Evolutionary conservation across 495 filamentous ascomycete species (phyloP).

Genomic region (Pyrenula aspistea): DNA sequence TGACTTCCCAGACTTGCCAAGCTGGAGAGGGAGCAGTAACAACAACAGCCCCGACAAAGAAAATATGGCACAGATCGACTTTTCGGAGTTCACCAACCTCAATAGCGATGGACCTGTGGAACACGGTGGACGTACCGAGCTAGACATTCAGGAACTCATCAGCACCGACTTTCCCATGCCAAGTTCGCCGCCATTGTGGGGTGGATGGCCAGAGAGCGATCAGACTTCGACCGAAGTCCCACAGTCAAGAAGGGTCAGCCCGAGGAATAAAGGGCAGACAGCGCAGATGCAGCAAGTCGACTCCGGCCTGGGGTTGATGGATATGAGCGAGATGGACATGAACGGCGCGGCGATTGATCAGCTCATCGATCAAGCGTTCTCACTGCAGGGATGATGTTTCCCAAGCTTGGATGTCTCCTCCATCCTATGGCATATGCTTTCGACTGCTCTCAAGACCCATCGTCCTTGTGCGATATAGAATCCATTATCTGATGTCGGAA

Average conservation of each 20-base stretch:
- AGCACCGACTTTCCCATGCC: constrained; percentile 38
- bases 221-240: neutral
- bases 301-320: constrained; percentile 8
- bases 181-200: constrained; percentile 34
- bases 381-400: neutral
- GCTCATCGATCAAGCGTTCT: neutral
- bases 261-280: neutral
- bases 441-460: too few species aligned
- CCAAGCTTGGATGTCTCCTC: too few species aligned
- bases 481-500: too few species aligned
- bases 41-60: constrained; percentile 23
- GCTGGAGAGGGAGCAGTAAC: neutral
- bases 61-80: constrained; percentile 11
- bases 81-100: constrained; percentile 18
- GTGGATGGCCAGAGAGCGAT: neutral
- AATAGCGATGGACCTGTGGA: constrained; percentile 5
- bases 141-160: constrained; percentile 26
- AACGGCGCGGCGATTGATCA: neutral
- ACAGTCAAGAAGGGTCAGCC: neutral
- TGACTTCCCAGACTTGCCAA: neutral
- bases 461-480: too few species aligned
- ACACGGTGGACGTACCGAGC: neutral
- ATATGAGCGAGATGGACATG: constrained; percentile 7
- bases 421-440: too few species aligned
- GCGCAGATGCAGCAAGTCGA: neutral